Evolutionary conservation across 768 basidiomycete species (phyloP).

Genomic region (Tricholoma flavovirens): DNA sequence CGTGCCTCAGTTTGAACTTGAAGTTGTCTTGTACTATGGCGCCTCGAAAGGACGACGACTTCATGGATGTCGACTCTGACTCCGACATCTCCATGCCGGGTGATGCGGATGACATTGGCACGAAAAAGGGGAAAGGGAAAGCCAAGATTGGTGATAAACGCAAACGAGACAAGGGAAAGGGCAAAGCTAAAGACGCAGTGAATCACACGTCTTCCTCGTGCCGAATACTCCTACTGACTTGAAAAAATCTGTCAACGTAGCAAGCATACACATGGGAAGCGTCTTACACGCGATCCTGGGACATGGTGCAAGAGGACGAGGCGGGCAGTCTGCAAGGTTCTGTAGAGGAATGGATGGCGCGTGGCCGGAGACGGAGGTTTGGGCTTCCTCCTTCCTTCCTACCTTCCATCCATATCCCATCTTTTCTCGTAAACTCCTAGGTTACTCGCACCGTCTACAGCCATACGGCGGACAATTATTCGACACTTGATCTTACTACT

Average conservation of each 20-base stretch:
- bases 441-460: conserved; percentile 73
- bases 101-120: conserved; percentile 38
- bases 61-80: conserved; percentile 61
- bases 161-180: conserved; percentile 34
- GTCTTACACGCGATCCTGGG: conserved; percentile 92
- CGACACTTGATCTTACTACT: conserved; percentile 91
- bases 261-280: conserved; percentile 96
- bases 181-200: conserved; percentile 49
- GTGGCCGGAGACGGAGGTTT: conserved; percentile 79
- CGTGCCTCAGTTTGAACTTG: too few species aligned
- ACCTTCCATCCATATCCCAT: background rate
- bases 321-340: conserved; percentile 84
- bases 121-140: conserved; percentile 36
- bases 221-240: conserved; percentile 2
- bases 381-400: conserved; percentile 12
- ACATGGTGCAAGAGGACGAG: conserved; percentile 95
- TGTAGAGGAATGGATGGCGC: conserved; percentile 84
- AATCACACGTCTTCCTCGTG: conserved; percentile 7
- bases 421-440: conserved; percentile 29
- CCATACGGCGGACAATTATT: conserved; percentile 92
- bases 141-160: conserved; percentile 32
- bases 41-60: conserved; percentile 31
- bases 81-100: conserved; percentile 59
- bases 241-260: conserved; percentile 18
- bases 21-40: conserved; percentile 18